These are phyloP conservation scores for Colletotrichum tropicale DNA, from an alignment of 2,329 filamentous ascomycete species.

Conservation along the genomic window DNA sequence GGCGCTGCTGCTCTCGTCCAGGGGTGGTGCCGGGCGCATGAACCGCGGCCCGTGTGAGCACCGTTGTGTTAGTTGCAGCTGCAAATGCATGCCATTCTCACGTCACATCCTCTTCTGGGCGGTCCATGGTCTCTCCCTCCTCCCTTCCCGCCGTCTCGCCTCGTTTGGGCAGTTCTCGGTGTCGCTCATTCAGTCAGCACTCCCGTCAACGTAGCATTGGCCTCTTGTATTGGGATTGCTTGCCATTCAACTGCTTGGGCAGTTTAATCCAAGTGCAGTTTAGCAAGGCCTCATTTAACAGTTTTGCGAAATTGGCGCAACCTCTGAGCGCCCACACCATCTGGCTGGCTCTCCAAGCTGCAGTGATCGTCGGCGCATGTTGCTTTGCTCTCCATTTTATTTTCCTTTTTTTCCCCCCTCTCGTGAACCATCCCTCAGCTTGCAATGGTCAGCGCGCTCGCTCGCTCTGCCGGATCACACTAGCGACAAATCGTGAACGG, in stretches of 20 bases:
- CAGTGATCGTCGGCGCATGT: conserved; percentile 7
- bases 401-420: not conserved
- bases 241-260: not conserved
- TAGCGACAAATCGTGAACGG: not conserved
- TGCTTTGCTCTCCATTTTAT: not conserved
- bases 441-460: not conserved
- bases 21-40: not conserved
- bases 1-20: not conserved
- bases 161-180: not conserved
- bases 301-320: conserved; percentile 10
- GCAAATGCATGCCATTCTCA: conserved; percentile 23
- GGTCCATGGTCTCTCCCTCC: not conserved
- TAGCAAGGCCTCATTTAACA: not conserved
- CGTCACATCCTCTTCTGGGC: not conserved
- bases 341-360: not conserved
- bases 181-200: not conserved
- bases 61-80: conserved; percentile 14
- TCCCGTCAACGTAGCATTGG: conserved; percentile 4
- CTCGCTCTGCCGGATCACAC: not conserved
- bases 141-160: not conserved
- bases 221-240: not conserved
- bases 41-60: conserved; percentile 16
- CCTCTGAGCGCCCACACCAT: not conserved
- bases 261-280: not conserved
- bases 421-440: not conserved